Percentiles rank a stretch among this genome's conserved stretches.
Conservation (phyloP, 495 filamentous ascomycete genomes). For the Podospora anserina region DNA sequence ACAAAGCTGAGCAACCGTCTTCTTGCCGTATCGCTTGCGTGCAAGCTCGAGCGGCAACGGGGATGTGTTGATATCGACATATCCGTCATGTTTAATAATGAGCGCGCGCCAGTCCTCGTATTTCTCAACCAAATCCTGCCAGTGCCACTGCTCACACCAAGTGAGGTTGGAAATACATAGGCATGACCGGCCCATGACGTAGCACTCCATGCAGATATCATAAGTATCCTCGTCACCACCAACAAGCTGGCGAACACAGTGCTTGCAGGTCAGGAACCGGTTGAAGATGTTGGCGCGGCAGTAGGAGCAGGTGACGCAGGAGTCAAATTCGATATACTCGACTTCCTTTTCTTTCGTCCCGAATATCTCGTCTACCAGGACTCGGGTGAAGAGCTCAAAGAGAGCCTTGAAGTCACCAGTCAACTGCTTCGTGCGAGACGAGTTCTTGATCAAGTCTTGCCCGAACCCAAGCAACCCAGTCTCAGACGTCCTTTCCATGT, state of each 20-base stretch:
- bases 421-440: slow-evolving; percentile 61
- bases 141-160: slow-evolving; percentile 91
- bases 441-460: slow-evolving; percentile 46
- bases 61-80: slow-evolving; percentile 54
- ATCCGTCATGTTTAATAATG: slow-evolving; percentile 64
- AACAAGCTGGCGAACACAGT: slow-evolving; percentile 60
- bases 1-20: slow-evolving; percentile 81
- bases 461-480: slow-evolving; percentile 42
- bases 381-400: slow-evolving; percentile 69
- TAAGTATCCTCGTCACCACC: slow-evolving; percentile 72
- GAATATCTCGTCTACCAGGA: slow-evolving; percentile 84
- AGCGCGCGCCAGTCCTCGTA: slow-evolving; percentile 79
- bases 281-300: slow-evolving; percentile 97
- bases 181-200: slow-evolving; percentile 89
- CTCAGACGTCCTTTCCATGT: slow-evolving; percentile 46
- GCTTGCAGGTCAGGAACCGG: slow-evolving; percentile 83
- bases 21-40: slow-evolving; percentile 59
- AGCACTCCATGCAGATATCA: slow-evolving; percentile 97
- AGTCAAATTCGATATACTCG: slow-evolving; percentile 74
- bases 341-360: slow-evolving; percentile 60
- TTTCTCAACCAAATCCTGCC: slow-evolving; percentile 69
- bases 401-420: slow-evolving; percentile 74
- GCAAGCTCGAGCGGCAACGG: slow-evolving; percentile 64
- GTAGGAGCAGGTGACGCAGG: slow-evolving; percentile 91
- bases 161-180: slow-evolving; percentile 75